These are phyloP conservation scores for Hortaea werneckii DNA, from an alignment of 2,329 filamentous ascomycete genomes.

Conservation along the genomic window DNA sequence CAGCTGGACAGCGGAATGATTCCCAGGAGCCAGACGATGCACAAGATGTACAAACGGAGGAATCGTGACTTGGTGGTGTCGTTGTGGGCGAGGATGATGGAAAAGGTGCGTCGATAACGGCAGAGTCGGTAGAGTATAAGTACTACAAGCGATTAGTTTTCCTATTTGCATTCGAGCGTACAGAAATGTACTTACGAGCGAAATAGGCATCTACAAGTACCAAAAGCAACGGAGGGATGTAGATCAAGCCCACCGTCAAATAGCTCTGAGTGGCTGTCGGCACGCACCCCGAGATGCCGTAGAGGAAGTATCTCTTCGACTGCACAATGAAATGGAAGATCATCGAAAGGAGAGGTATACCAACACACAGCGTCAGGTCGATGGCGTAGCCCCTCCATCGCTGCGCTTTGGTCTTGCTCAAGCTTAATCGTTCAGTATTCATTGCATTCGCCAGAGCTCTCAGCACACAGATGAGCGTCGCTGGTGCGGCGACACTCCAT, in stretches of 20 bases:
- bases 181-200: conserved; percentile 37
- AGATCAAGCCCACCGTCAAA: conserved; percentile 44
- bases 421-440: conserved; percentile 45
- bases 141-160: conserved; percentile 29
- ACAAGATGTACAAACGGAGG: conserved; percentile 50
- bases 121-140: conserved; percentile 51
- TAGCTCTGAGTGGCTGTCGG: conserved; percentile 46
- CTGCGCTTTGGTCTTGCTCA: conserved; percentile 41
- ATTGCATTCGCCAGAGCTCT: conserved; percentile 50
- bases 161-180: background rate
- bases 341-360: conserved; percentile 46
- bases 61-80: conserved; percentile 51
- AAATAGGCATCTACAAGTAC: conserved; percentile 45
- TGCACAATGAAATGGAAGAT: conserved; percentile 51
- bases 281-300: conserved; percentile 49
- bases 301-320: conserved; percentile 47
- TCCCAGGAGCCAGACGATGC: conserved; percentile 38
- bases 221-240: conserved; percentile 48
- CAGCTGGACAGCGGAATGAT: conserved; percentile 46
- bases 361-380: conserved; percentile 47
- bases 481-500: conserved; percentile 42
- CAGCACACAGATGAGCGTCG: conserved; percentile 48
- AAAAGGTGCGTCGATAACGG: conserved; percentile 50
- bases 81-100: conserved; percentile 42
- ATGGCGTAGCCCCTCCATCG: conserved; percentile 37